Base-by-base conservation (phyloP, 1,284 basidiomycete species). In the Irpex sp. region DNA sequence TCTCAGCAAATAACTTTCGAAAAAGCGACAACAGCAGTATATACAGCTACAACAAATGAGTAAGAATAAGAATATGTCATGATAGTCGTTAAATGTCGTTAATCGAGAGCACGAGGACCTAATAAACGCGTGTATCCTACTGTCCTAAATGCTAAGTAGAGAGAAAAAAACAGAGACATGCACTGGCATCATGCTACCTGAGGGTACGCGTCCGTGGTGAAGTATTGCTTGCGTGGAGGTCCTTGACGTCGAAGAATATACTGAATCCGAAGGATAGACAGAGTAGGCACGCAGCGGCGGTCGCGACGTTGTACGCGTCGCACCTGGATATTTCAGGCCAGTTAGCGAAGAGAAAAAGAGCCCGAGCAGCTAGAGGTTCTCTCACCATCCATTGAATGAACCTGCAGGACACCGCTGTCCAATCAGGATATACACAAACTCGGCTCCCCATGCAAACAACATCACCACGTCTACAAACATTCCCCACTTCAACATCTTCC, bases 161-260 rank as follows among this genome's bases (percentile, higher is more conserved):
- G 39, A 9, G 16, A 42, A 42, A 42, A 42, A 9, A n/a, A 42
- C 10, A 9, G 39, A 42, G 39, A 42, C 12, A 42, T 5, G 16
- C 10, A 9, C 23, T 48, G 37, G 53, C 36, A 42, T 42, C 7
- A 60, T 53, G 45, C 53, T 54, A 54, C 57, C 28, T 39, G 14
- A 16, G 56, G 69, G 75, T 74, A 70, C 78, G 75, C 65, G 77
- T 79, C 63, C 79, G 73, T 57, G 79, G 79, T 9, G 77, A 78
- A 12, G 66, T 72, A 64, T 82, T 83, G 72, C 85, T 87, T 23
- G 77, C 74, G 65, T 82, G 76, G 51, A 88, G 69, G 69, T 88
- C 87, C 70, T 87, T 84, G 61, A 88, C 78, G 62, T 83, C 84
- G 69, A 87, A 88, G 70, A 85, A 88, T 45, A 78, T 71, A 66